Evolutionary conservation across 2,329 filamentous ascomycete genomes (phyloP).

Genomic region (Neonectria ditissima): DNA sequence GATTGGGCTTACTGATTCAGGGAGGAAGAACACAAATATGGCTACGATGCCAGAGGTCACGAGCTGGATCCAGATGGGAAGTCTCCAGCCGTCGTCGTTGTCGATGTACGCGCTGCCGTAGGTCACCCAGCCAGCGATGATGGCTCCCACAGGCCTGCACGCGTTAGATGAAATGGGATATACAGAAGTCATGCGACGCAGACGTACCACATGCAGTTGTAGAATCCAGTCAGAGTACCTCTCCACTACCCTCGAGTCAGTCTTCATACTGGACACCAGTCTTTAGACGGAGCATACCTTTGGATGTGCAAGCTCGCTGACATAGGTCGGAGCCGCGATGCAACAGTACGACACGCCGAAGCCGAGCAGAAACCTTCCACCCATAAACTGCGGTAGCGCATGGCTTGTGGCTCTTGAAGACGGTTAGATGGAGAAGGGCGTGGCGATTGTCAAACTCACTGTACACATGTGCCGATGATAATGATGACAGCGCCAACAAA

Average conservation of each 20-base stretch:
- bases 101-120: slow-evolving; percentile 60
- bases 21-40: slow-evolving; percentile 50
- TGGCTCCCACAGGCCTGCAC: slow-evolving; percentile 54
- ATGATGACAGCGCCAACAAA: slow-evolving; percentile 54
- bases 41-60: slow-evolving; percentile 53
- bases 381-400: slow-evolving; percentile 53
- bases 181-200: neutral
- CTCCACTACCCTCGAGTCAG: slow-evolving; percentile 53
- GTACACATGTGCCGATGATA: slow-evolving; percentile 55
- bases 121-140: slow-evolving; percentile 65
- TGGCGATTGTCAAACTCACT: too few relatives aligned
- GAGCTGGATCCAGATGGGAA: slow-evolving; percentile 54
- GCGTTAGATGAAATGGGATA: neutral
- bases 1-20: slow-evolving; percentile 48
- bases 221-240: slow-evolving; percentile 55
- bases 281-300: neutral
- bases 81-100: slow-evolving; percentile 50
- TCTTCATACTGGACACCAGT: accelerated
- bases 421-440: too few relatives aligned
- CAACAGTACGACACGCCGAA: slow-evolving; percentile 60
- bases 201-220: slow-evolving; percentile 50
- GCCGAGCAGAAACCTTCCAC: slow-evolving; percentile 67
- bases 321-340: slow-evolving; percentile 55
- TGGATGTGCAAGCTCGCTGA: slow-evolving; percentile 65
- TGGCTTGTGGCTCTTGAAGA: slow-evolving; percentile 48